Percentiles rank a stretch among this genome's conserved stretches.
phyloP scores from a whole-genome alignment of 2,329 filamentous ascomycete species.

The Fusarium euwallaceae region DNA sequence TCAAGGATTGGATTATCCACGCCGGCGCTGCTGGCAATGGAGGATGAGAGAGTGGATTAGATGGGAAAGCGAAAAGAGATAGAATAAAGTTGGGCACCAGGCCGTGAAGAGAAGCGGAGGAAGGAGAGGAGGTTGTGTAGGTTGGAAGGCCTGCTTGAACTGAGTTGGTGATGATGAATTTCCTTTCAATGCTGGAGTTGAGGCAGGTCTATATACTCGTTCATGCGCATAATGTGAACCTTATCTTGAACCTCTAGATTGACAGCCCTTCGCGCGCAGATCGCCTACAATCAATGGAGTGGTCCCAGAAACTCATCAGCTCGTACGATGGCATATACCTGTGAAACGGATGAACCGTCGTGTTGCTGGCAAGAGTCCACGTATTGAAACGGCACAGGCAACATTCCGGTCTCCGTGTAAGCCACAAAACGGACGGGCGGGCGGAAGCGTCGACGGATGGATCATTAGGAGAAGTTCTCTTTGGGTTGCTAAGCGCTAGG shows the following conservation, averaged over 20 bases:
- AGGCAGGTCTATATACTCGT: constrained; percentile 29
- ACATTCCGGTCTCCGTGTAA: constrained; percentile 1
- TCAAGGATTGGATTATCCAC: constrained; percentile 38
- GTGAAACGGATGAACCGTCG: constrained; percentile 29
- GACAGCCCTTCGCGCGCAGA: not conserved
- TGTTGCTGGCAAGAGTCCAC: not conserved
- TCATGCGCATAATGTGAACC: not conserved
- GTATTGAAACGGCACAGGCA: constrained; percentile 20
- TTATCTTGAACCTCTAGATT: not conserved
- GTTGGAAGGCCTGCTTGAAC: constrained; percentile 22
- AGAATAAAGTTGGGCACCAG: constrained; percentile 15
- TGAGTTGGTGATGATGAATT: constrained; percentile 22
- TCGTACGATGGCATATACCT: constrained; percentile 33
- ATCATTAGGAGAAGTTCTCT: not conserved
- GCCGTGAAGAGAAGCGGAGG: constrained; percentile 12
- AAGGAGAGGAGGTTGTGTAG: not conserved
- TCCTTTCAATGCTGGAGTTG: constrained; percentile 2
- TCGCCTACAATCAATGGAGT: constrained; percentile 13
- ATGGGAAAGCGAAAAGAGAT: not conserved
- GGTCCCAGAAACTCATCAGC: constrained; percentile 33
- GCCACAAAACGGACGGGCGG: not conserved
- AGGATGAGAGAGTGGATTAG: constrained; percentile 10
- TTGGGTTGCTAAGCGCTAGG: not conserved
- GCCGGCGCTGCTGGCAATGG: constrained; percentile 32
- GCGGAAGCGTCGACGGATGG: not conserved